Evolutionary conservation across 441 rosid species (phyloP), one percentile per base, ranked within the genome.

Genomic region (Populus tomentosa): DNA sequence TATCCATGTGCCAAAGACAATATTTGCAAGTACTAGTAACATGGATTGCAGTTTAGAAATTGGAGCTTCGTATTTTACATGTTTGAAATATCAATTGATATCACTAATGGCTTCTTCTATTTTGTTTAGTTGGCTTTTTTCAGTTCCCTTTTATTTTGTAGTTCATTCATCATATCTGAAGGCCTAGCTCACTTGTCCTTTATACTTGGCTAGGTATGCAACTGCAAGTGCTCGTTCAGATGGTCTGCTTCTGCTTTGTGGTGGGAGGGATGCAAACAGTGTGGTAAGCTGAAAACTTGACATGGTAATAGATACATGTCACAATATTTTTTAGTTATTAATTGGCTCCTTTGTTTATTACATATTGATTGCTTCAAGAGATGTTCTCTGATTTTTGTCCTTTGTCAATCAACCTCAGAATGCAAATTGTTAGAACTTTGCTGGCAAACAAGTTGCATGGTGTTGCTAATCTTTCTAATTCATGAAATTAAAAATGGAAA

Each of bases 201-300:
- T 79, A 71, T 69, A 24, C 83, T 75, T 87, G 70, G 72, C 80
- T 83, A 96, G 99, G 99, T 96, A 96, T 85, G 99, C 99, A 68
- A 96, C 99, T 75, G 99, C 98, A 85, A 92, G 99, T 88, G 99
- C 99, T 21, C 92, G 97, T 36, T 94, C 99, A 78, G 98, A 96
- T 84, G 99, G 99, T 76, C 98, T 96, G 86, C 99, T 96, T 79
- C 83, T 96, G 80, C 99, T 96, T 75, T 96, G 99, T 86, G 99
- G 99, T 68, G 99, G 99, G 82, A 90, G 98, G 75, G 99, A 96
- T 90, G 89, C 92, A 35, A 96, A 84, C 77, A 92, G 98, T 83
- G 98, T 96, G 95, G 99, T 96, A 80, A 87, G 98, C 75, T 72
- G 30, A 79, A 78, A 73, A 21, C 13, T 76, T 63, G 72, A 40